Evolutionary conservation across 768 basidiomycete genomes (phyloP), one percentile per base, ranked within the genome.

Genomic region (Termitomyces sp.): DNA sequence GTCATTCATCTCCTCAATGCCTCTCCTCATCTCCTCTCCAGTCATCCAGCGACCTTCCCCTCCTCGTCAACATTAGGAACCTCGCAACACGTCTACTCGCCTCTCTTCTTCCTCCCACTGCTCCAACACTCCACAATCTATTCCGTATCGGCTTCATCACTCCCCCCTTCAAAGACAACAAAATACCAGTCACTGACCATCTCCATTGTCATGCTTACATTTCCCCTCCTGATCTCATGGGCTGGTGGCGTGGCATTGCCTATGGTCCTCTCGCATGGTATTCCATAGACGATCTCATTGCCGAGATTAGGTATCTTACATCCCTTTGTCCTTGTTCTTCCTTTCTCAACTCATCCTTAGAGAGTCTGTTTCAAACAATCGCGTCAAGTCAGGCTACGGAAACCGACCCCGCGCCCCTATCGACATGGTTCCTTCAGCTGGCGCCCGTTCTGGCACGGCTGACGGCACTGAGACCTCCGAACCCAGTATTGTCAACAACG

Each of bases 321-420:
- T 12, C 55, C 28, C 47, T 46, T 3, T 28, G 22, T 58, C 45
- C 37, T 32, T 15, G 45, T 10, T n/a, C n/a, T 19, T 24, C 35
- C 46, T 50, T n/a, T 40, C 52, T 58, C 54, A 40, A 0, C n/a
- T 34, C 53, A 28, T 47, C 44, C 47, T 40, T 70, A 92, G 90
- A 46, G 90, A 93, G 70, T 80, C 83, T 19, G 83, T 85, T 2
- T 84, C 88, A 14, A 93, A 92, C 65, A 92, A 93, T 69, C 84
- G 90, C 41, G 72, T 93, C 66, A 90, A 90, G 66, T 90, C 89
- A 7, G 88, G 88, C 21, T 81, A 88, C 60, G 70, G 76, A 51
- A 78, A 80, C 55, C 80, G 87, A 24, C 60, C 60, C 3, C 63
- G 64, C 48, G 83, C 85, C 9, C 88, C 89, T 40, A 91, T 92